These are phyloP conservation scores for Hyaloscypha finlandica DNA, from an alignment of 495 filamentous ascomycete species.

Conservation along the genomic window DNA sequence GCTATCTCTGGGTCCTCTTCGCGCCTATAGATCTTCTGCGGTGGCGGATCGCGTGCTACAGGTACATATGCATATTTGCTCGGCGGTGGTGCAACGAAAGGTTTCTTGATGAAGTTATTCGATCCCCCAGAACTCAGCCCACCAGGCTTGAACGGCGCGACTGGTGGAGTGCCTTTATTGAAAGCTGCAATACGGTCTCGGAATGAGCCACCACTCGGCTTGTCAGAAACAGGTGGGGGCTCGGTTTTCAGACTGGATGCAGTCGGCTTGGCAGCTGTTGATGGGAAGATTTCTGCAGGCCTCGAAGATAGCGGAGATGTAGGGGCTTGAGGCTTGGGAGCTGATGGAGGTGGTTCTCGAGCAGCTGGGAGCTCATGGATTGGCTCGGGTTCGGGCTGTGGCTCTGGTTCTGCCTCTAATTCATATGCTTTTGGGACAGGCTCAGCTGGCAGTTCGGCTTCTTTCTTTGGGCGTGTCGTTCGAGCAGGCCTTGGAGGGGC, in stretches of 20 bases:
- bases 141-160: conserved; percentile 84
- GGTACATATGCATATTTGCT: conserved; percentile 92
- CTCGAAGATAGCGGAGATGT: conserved; percentile 27
- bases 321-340: conserved; percentile 31
- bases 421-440: conserved; percentile 24
- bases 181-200: conserved; percentile 95
- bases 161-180: conserved; percentile 83
- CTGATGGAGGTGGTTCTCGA: conserved; percentile 42
- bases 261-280: conserved; percentile 49
- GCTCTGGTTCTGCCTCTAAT: conserved; percentile 28
- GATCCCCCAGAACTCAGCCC: conserved; percentile 55
- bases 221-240: conserved; percentile 74
- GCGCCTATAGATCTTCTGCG: conserved; percentile 76
- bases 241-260: conserved; percentile 37
- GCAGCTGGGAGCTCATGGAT: conserved; percentile 44
- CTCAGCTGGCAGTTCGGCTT: conserved; percentile 45
- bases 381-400: conserved; percentile 37
- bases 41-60: conserved; percentile 61
- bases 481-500: conserved; percentile 84
- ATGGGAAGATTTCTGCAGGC: conserved; percentile 26
- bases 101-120: conserved; percentile 87
- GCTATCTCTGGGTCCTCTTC: conserved; percentile 87
- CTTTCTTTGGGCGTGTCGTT: conserved; percentile 70
- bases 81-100: conserved; percentile 95
- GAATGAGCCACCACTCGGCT: conserved; percentile 76